phyloP scores from a whole-genome alignment of 2,329 filamentous ascomycete species.

The Aspergillus nomiae region DNA sequence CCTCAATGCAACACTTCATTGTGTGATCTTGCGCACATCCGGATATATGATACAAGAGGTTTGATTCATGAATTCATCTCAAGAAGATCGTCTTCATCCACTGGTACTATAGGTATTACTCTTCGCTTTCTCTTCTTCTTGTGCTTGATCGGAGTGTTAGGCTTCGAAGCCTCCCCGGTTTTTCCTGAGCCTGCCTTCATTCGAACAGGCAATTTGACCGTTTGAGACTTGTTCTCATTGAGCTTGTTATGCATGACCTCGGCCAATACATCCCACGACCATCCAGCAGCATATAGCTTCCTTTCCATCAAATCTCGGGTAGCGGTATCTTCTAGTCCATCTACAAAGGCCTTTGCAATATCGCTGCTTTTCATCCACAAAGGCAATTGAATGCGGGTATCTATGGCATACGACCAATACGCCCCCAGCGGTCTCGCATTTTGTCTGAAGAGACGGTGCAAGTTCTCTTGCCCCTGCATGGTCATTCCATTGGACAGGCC shows the following conservation, averaged over 20 bases:
- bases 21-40: not conserved
- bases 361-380: constrained; percentile 19
- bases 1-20: not conserved
- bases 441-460: constrained; percentile 22
- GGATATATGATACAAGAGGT: not conserved
- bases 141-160: not conserved
- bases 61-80: constrained; percentile 1
- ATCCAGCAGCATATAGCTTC: constrained; percentile 26
- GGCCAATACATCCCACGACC: constrained; percentile 27
- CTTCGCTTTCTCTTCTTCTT: constrained; percentile 25
- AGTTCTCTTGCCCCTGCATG: not conserved
- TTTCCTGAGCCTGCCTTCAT: not conserved
- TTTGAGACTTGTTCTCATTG: not conserved
- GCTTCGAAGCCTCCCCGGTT: not conserved
- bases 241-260: constrained; percentile 14
- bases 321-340: constrained; percentile 27
- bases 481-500: not conserved
- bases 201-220: not conserved
- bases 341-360: constrained; percentile 34
- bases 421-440: constrained; percentile 20
- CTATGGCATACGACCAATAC: constrained; percentile 29
- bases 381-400: constrained; percentile 19
- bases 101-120: constrained; percentile 31
- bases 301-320: constrained; percentile 23
- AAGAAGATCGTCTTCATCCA: constrained; percentile 29